These are phyloP conservation scores for Trichosanthes cucumerina DNA, from an alignment of 306 rosid species.

Conservation along the genomic window DNA sequence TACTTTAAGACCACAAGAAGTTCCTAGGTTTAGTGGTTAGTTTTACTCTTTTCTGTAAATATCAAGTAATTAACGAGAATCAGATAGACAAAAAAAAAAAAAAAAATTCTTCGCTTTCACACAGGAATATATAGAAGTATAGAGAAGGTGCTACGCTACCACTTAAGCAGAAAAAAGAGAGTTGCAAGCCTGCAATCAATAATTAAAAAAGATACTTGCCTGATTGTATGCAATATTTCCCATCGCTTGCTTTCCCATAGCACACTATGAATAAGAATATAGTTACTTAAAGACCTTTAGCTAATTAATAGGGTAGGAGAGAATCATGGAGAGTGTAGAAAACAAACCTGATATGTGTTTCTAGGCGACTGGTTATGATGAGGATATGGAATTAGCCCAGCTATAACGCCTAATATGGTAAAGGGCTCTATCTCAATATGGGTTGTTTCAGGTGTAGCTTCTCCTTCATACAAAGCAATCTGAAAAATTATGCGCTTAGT, in stretches of 20 bases:
- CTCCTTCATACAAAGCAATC: conserved; percentile 87
- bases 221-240: conserved; percentile 93
- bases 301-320: background rate
- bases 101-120: background rate
- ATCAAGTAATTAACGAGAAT: background rate
- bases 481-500: conserved; percentile 18
- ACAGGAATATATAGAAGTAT: background rate
- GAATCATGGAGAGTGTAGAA: conserved; percentile 1
- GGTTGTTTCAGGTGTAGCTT: conserved; percentile 58
- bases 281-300: background rate
- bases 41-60: background rate
- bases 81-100: background rate
- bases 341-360: conserved; percentile 83
- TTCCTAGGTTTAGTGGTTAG: background rate
- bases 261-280: conserved; percentile 44
- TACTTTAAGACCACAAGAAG: background rate
- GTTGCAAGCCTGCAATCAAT: background rate
- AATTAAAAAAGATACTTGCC: conserved; percentile 27
- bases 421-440: conserved; percentile 93
- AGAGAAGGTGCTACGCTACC: background rate
- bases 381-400: conserved; percentile 93
- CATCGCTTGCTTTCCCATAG: conserved; percentile 99
- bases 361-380: conserved; percentile 99
- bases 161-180: background rate
- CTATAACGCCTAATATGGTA: conserved; percentile 79